Conservation (phyloP, 75 land plant species). For the Azolla pinnata region DNA sequence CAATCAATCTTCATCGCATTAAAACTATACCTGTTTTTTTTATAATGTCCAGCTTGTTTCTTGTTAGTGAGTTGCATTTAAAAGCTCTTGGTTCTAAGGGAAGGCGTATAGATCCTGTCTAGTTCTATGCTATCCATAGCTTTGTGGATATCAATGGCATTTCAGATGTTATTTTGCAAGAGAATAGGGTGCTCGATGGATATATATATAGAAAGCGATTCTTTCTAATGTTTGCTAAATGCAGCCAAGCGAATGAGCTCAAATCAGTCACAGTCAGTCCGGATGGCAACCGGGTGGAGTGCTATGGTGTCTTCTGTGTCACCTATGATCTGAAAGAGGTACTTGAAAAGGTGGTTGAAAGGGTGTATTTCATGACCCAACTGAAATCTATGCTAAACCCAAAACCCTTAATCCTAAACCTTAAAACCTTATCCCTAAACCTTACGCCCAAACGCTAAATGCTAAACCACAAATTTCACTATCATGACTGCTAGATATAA, state of each 20-base stretch:
- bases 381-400: background rate
- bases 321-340: slow-evolving; percentile 83
- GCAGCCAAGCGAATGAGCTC: slow-evolving; percentile 51
- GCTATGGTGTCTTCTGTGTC: slow-evolving; percentile 86
- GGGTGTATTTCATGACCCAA: background rate
- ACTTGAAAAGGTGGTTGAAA: slow-evolving; percentile 9
- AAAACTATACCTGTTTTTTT: no score
- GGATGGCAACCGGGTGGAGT: slow-evolving; percentile 27
- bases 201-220: no score
- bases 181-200: no score
- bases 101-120: no score
- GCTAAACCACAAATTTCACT: background rate
- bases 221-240: slow-evolving; percentile 4
- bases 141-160: no score
- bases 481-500: background rate
- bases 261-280: slow-evolving; percentile 13
- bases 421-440: background rate
- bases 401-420: background rate
- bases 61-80: no score
- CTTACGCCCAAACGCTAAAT: background rate
- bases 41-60: no score
- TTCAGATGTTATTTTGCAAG: no score
- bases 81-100: no score
- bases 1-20: no score
- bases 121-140: no score